Conservation (phyloP, 2,329 filamentous ascomycete species). For the Hirsutella rhossiliensis region DNA sequence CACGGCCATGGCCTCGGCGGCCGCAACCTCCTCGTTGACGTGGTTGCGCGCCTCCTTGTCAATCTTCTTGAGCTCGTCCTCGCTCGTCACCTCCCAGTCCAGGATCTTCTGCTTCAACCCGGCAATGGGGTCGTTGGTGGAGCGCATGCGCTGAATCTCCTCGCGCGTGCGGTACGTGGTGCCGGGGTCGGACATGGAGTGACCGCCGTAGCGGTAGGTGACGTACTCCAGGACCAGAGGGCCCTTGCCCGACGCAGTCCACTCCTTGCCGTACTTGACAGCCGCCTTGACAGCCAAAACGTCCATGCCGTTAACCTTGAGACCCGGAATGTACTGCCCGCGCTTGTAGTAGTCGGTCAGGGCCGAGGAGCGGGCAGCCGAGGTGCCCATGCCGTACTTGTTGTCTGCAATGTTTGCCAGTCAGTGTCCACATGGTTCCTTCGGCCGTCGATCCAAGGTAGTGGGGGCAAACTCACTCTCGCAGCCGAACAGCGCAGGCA, state of each 20-base stretch:
- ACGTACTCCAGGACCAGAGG: slow-evolving; percentile 97
- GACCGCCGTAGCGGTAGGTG: slow-evolving; percentile 97
- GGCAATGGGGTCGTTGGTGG: slow-evolving; percentile 95
- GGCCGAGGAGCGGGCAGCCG: slow-evolving; percentile 84
- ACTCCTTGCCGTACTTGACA: slow-evolving; percentile 87
- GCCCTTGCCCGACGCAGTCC: slow-evolving; percentile 70
- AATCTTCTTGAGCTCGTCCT: slow-evolving; percentile 91
- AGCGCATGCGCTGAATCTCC: slow-evolving; percentile 99
- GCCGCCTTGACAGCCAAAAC: slow-evolving; percentile 95
- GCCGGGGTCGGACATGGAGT: slow-evolving; percentile 99
- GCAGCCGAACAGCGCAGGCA: slow-evolving; percentile 91
- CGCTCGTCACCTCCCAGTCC: slow-evolving; percentile 82
- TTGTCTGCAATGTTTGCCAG: slow-evolving; percentile 57
- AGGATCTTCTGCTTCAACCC: slow-evolving; percentile 96
- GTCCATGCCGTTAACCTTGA: slow-evolving; percentile 99
- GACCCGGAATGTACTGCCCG: slow-evolving; percentile 97
- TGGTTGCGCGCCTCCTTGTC: slow-evolving; percentile 84
- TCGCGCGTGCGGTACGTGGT: slow-evolving; percentile 99
- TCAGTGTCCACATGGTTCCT: background rate
- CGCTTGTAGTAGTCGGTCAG: slow-evolving; percentile 99
- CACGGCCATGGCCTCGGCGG: slow-evolving; percentile 74
- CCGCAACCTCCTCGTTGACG: slow-evolving; percentile 82
- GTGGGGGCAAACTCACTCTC: slow-evolving; percentile 60
- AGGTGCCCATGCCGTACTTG: slow-evolving; percentile 99
- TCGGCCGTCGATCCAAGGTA: too few species aligned